phyloP scores from a whole-genome alignment of 441 rosid species.

The Populus hybrid region DNA sequence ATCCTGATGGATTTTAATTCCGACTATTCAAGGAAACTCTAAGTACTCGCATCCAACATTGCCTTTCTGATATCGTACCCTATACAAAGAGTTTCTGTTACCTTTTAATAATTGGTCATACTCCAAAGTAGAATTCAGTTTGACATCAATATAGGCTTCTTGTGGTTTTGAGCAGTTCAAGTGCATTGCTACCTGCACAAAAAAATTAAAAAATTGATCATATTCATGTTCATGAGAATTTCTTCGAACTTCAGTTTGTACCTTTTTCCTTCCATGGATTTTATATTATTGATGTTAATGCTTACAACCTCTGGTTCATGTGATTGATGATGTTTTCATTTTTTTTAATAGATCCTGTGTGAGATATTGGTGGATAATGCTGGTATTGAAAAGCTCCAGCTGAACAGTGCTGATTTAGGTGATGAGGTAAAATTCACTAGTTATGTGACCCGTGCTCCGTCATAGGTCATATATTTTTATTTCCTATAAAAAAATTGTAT shows the following conservation, averaged over 20 bases:
- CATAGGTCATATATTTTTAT: no score
- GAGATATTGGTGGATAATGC: constrained; percentile 62
- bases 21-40: background rate
- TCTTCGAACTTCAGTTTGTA: background rate
- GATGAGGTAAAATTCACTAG: constrained; percentile 57
- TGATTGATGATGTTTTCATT: constrained; percentile 9
- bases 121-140: background rate
- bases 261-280: background rate
- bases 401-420: constrained; percentile 75
- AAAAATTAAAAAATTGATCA: background rate
- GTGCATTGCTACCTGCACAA: background rate
- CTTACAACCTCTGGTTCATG: constrained; percentile 3
- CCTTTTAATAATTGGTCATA: background rate
- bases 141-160: background rate
- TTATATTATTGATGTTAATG: background rate
- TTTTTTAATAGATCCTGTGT: constrained; percentile 56
- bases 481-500: no score
- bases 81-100: background rate
- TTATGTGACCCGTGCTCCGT: no score
- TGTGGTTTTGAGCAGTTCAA: background rate
- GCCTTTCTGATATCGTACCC: background rate
- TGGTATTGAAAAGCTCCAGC: constrained; percentile 75
- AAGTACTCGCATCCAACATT: background rate
- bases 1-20: background rate
- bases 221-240: background rate